phyloP scores from a whole-genome alignment of 2,329 filamentous ascomycete species.

The Exophiala calicioides region DNA sequence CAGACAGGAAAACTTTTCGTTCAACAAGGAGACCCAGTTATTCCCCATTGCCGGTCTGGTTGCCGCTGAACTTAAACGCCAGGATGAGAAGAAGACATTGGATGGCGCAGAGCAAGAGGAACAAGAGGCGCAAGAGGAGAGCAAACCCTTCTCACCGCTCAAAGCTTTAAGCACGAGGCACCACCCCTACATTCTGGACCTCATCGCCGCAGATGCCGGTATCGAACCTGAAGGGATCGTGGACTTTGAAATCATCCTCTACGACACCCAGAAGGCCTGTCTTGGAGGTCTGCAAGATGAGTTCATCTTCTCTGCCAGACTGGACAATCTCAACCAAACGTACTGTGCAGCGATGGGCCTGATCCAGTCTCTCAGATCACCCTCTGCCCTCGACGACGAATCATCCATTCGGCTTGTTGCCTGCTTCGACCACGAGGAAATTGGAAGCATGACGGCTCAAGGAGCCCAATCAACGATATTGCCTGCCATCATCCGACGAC shows the following conservation, averaged over 20 bases:
- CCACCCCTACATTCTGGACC: conserved; percentile 80
- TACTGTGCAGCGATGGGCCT: conserved; percentile 87
- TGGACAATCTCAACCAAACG: conserved; percentile 96
- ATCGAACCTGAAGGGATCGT: conserved; percentile 71
- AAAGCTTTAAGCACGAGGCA: conserved; percentile 78
- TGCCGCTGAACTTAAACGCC: conserved; percentile 82
- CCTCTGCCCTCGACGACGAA: conserved; percentile 70
- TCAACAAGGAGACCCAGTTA: conserved; percentile 95
- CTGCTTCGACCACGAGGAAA: conserved; percentile 97
- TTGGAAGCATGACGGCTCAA: conserved; percentile 88
- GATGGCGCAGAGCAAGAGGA: conserved; percentile 34
- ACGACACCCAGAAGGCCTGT: conserved; percentile 88
- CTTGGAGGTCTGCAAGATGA: conserved; percentile 90
- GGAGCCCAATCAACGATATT: conserved; percentile 91
- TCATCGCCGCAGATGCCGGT: conserved; percentile 78
- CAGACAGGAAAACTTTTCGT: conserved; percentile 79
- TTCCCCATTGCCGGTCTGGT: conserved; percentile 91
- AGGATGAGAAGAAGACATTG: conserved; percentile 45
- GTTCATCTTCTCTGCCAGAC: conserved; percentile 90
- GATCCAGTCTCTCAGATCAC: conserved; percentile 71
- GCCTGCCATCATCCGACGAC: conserved; percentile 79
- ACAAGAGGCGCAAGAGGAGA: conserved; percentile 47
- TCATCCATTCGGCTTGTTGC: conserved; percentile 84
- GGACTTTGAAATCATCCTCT: conserved; percentile 96
- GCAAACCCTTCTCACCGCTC: conserved; percentile 67